Base-by-base conservation (phyloP, 108 stramenopile genomes). In the Nitzschia sp. region DNA sequence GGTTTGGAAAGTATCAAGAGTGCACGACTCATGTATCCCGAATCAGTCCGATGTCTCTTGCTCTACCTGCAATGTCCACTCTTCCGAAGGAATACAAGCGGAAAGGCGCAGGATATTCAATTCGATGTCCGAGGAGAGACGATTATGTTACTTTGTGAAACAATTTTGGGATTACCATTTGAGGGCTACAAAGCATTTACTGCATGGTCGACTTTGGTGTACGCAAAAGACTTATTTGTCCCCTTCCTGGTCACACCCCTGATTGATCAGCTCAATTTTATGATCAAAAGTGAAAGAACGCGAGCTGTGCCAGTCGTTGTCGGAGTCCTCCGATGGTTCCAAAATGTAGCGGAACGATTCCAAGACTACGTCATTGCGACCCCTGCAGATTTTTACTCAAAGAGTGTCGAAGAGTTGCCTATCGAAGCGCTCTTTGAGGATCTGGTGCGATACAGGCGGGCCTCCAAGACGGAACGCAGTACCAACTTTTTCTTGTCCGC, bases 261-360 rank as follows among this genome's bases (percentile, higher is more conserved):
- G 23, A 45, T 91, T 23, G 53, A 68, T 6, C 77, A 85, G 21
- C 72, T 91, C 58, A 68, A 68, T 44, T 53, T 17, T 3, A 47
- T 41, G 23, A 23, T 70, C 6, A 1, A 27, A 16, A 68, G 31
- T 6, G n/a, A 61, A 33, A 35, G 57, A 44, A 70, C 68, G 9
- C 73, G 69, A 25, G 66, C 78, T 34, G 80, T 83, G 29, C 86
- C 89, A 5, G 77, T 85, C 32, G 74, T 91, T 62, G 76, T 80
- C 22, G 72, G 80, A 31, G 86, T 91, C 0, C 58, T 91, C 9
- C 69, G 63, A n/a, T 91, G 89, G 89, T 50, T 91, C 16, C 69
- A 87, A 28, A 66, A 76, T 11, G 79, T 79, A 35, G 52, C 71
- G 3, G 78, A 83, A 57, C 84, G 54, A 47, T 71, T 59, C 35